A percentile compares a stretch with the other conserved stretches of the same genome.
Conservation (phyloP, 257 asterid species). For the Lithospermum erythrorhizon region DNA sequence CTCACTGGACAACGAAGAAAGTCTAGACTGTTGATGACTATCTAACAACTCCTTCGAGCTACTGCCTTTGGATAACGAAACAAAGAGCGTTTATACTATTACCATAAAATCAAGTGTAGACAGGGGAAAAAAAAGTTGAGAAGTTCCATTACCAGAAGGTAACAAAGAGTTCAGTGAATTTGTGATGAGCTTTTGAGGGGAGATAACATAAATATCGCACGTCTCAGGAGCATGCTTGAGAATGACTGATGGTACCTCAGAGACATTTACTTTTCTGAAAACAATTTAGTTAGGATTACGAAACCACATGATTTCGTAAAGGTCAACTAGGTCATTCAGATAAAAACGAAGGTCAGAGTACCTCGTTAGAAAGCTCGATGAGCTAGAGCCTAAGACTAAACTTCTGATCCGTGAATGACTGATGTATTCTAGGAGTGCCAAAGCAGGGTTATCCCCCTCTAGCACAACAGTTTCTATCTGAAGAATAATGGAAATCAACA, state of each 20-base stretch:
- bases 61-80: constrained; percentile 8
- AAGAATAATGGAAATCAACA: constrained; percentile 12
- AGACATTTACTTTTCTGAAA: constrained; percentile 43
- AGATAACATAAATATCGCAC: constrained; percentile 51
- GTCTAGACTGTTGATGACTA: constrained; percentile 25
- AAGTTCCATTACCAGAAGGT: constrained; percentile 30
- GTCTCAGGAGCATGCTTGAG: constrained; percentile 55
- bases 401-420: constrained; percentile 37
- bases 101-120: background rate
- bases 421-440: constrained; percentile 44
- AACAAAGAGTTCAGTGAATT: constrained; percentile 38
- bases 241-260: constrained; percentile 56
- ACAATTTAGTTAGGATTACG: constrained; percentile 5
- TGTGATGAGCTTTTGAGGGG: constrained; percentile 34
- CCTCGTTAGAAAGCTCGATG: constrained; percentile 50
- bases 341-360: constrained; percentile 11
- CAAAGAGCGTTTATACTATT: background rate
- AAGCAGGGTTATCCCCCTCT: constrained; percentile 77
- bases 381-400: constrained; percentile 69
- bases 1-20: constrained; percentile 12
- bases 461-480: constrained; percentile 57
- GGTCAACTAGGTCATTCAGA: background rate
- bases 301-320: background rate
- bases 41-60: constrained; percentile 15
- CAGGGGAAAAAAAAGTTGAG: background rate